These are phyloP conservation scores for Xylaria digitata DNA, from an alignment of 2,329 filamentous ascomycete genomes.

Conservation along the genomic window DNA sequence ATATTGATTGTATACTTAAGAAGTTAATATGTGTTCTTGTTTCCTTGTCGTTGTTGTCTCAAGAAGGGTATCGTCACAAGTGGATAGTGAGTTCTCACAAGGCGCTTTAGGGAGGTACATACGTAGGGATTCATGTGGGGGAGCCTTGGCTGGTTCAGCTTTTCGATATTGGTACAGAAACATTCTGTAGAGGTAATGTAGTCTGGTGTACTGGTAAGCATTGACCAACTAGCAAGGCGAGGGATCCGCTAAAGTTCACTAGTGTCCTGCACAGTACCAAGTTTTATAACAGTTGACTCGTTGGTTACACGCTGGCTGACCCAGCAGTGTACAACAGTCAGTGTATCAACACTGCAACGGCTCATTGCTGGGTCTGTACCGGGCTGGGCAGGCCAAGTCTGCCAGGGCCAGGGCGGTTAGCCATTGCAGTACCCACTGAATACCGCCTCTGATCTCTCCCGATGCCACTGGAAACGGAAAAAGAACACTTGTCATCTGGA, in stretches of 20 bases:
- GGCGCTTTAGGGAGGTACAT: too few relatives aligned
- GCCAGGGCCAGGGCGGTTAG: conserved; percentile 19
- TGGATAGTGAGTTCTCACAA: too few relatives aligned
- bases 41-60: background rate
- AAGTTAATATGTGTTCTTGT: background rate
- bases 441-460: conserved; percentile 10
- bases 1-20: background rate
- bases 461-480: conserved; percentile 29
- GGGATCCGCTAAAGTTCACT: background rate
- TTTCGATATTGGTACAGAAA: background rate
- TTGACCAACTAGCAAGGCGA: conserved; percentile 22
- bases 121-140: background rate
- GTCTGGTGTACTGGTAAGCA: conserved; percentile 1
- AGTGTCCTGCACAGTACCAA: background rate
- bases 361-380: too few relatives aligned
- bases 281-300: background rate
- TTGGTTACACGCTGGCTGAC: too few relatives aligned
- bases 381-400: conserved; percentile 10
- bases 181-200: conserved; percentile 8
- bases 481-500: conserved; percentile 48
- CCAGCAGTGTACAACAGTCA: too few relatives aligned
- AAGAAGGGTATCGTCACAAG: too few relatives aligned
- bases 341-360: too few relatives aligned
- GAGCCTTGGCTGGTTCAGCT: conserved; percentile 17
- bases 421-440: conserved; percentile 15